phyloP scores from a whole-genome alignment of 148 eudicot species.

The Rhododendron ferrugineum region DNA sequence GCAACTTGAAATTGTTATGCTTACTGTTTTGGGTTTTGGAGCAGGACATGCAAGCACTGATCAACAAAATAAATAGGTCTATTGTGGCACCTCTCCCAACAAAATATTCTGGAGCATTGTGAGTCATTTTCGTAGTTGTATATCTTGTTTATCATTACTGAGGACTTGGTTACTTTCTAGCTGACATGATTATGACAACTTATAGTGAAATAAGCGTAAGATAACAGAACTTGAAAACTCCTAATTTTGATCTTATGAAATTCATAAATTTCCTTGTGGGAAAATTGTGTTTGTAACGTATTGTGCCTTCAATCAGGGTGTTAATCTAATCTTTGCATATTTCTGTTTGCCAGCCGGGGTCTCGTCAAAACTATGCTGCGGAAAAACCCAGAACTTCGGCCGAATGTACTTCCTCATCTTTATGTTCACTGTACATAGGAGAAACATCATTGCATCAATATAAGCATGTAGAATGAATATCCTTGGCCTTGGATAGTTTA shows the following conservation, averaged over 20 bases:
- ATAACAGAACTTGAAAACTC: neutral
- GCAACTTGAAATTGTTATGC: neutral
- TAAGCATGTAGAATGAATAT: neutral
- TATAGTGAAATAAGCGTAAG: neutral
- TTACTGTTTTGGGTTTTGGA: slow-evolving; percentile 12
- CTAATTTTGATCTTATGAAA: neutral
- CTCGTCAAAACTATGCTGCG: slow-evolving; percentile 91
- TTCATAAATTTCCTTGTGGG: neutral
- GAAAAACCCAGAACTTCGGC: slow-evolving; percentile 89
- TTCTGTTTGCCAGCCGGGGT: slow-evolving; percentile 68
- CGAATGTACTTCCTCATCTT: slow-evolving; percentile 54
- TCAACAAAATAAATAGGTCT: slow-evolving; percentile 86
- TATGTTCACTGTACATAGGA: neutral
- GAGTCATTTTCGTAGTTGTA: slow-evolving; percentile 29
- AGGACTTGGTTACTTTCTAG: neutral
- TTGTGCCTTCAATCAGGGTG: neutral
- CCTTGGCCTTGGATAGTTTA: neutral
- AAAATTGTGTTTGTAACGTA: neutral
- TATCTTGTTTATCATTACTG: neutral
- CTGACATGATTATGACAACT: neutral
- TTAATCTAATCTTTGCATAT: slow-evolving; percentile 6
- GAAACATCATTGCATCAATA: neutral
- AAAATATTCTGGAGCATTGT: slow-evolving; percentile 83
- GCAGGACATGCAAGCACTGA: slow-evolving; percentile 98
- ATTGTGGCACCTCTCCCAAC: slow-evolving; percentile 91